These are phyloP conservation scores for Decorospora gaudefroyi DNA, from an alignment of 2,329 filamentous ascomycete species.

Conservation along the genomic window DNA sequence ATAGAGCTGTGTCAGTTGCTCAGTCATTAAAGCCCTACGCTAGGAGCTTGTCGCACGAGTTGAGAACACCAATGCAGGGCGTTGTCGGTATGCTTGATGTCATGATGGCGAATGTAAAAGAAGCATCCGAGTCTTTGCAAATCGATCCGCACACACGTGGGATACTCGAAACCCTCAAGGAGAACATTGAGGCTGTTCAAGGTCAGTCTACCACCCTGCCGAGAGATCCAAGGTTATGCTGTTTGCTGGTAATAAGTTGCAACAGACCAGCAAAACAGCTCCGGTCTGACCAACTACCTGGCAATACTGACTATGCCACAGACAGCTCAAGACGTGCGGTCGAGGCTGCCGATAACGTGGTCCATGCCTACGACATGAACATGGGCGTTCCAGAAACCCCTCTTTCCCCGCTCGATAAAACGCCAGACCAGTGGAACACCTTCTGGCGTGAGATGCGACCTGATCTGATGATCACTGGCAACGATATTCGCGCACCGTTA, in stretches of 20 bases:
- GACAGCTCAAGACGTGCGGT: slow-evolving; percentile 73
- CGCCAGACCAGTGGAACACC: slow-evolving; percentile 31
- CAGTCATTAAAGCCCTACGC: slow-evolving; percentile 73
- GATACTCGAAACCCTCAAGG: slow-evolving; percentile 66
- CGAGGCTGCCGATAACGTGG: slow-evolving; percentile 75
- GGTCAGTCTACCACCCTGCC: slow-evolving; percentile 46
- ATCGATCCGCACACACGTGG: slow-evolving; percentile 56
- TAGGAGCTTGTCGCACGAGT: slow-evolving; percentile 71
- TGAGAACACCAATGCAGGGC: slow-evolving; percentile 75
- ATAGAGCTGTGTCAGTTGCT: slow-evolving; percentile 61
- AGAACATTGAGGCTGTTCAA: slow-evolving; percentile 73
- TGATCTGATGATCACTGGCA: slow-evolving; percentile 52
- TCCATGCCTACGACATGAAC: slow-evolving; percentile 75
- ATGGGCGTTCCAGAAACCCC: slow-evolving; percentile 73
- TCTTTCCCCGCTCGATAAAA: slow-evolving; percentile 49
- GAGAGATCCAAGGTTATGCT: too few relatives aligned
- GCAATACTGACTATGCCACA: slow-evolving; percentile 35
- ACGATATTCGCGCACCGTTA: slow-evolving; percentile 48
- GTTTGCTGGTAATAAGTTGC: not conserved
- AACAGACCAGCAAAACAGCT: too few relatives aligned
- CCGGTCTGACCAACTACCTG: not conserved
- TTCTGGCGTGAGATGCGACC: slow-evolving; percentile 47
- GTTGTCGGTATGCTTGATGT: slow-evolving; percentile 77
- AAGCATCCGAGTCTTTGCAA: slow-evolving; percentile 64
- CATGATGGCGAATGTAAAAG: slow-evolving; percentile 73